A percentile compares a stretch with the other conserved stretches of the same genome.
Evolutionary conservation across 2,329 filamentous ascomycete species (phyloP).

Genomic region (Fusarium papillatum): DNA sequence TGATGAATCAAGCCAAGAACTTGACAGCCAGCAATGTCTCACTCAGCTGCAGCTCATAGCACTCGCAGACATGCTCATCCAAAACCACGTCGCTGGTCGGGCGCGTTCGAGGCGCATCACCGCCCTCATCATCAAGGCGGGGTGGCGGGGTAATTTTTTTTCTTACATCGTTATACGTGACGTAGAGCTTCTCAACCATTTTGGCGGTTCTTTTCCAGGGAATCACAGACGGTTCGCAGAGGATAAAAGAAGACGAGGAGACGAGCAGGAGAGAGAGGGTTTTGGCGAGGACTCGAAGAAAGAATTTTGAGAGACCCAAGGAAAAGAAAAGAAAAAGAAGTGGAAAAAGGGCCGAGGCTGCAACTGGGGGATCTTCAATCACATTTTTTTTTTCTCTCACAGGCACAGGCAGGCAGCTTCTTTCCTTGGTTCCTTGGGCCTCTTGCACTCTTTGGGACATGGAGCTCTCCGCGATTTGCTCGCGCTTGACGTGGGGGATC

Average conservation of each 20-base stretch:
- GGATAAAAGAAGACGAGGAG: constrained; percentile 4
- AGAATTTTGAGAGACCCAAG: constrained; percentile 32
- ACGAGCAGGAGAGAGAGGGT: not conserved
- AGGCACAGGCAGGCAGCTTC: constrained; percentile 5
- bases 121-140: constrained; percentile 38
- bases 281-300: constrained; percentile 12
- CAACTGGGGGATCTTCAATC: constrained; percentile 33
- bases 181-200: constrained; percentile 89
- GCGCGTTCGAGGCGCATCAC: constrained; percentile 33
- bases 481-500: constrained; percentile 15
- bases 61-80: not conserved
- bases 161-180: constrained; percentile 91
- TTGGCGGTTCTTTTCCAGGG: constrained; percentile 51
- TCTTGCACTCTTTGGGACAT: constrained; percentile 28
- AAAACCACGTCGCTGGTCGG: constrained; percentile 15
- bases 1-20: not conserved
- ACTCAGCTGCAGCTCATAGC: not conserved
- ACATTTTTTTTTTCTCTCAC: constrained; percentile 36
- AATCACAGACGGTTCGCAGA: constrained; percentile 29
- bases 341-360: constrained; percentile 28
- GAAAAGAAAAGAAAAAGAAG: constrained; percentile 23
- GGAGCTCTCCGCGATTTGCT: constrained; percentile 29
- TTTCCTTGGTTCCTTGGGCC: constrained; percentile 17
- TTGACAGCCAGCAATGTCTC: not conserved
- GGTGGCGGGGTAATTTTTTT: constrained; percentile 43